Conservation (phyloP, 306 rosid genomes). For the Arachis stenosperma region DNA sequence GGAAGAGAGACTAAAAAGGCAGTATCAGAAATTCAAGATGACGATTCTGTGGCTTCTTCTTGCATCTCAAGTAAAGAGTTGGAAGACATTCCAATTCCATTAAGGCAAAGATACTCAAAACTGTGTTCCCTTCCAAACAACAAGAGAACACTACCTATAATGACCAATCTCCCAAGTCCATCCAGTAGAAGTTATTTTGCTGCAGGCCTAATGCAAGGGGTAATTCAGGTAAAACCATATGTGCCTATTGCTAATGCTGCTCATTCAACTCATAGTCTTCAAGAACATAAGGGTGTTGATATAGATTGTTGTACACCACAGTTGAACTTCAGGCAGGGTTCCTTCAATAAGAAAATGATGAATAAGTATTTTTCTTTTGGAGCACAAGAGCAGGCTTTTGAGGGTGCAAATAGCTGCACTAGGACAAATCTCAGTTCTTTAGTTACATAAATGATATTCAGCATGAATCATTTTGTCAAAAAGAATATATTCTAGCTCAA, state of each 20-base stretch:
- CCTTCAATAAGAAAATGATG: constrained; percentile 65
- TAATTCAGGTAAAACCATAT: constrained; percentile 71
- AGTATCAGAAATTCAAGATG: constrained; percentile 45
- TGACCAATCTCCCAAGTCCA: constrained; percentile 66
- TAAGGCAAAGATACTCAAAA: constrained; percentile 69
- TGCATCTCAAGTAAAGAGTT: constrained; percentile 39
- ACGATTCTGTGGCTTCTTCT: constrained; percentile 50
- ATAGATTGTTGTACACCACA: constrained; percentile 25
- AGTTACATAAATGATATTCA: constrained; percentile 49
- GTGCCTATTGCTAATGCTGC: constrained; percentile 36
- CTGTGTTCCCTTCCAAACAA: constrained; percentile 62
- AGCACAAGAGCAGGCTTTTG: constrained; percentile 61
- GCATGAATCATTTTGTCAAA: constrained; percentile 11
- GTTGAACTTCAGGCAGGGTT: constrained; percentile 46
- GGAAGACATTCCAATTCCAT: constrained; percentile 58
- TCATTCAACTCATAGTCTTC: constrained; percentile 50
- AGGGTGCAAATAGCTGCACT: constrained; percentile 56
- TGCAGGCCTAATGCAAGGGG: constrained; percentile 85
- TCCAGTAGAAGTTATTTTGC: constrained; percentile 60
- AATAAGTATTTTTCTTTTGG: constrained; percentile 75
- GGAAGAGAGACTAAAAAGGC: constrained; percentile 53
- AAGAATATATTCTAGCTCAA: constrained; percentile 16
- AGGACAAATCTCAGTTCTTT: constrained; percentile 51
- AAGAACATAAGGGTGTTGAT: constrained; percentile 48
- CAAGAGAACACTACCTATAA: constrained; percentile 55